phyloP scores from a whole-genome alignment of 768 basidiomycete species.

The Termitomyces sp. region DNA sequence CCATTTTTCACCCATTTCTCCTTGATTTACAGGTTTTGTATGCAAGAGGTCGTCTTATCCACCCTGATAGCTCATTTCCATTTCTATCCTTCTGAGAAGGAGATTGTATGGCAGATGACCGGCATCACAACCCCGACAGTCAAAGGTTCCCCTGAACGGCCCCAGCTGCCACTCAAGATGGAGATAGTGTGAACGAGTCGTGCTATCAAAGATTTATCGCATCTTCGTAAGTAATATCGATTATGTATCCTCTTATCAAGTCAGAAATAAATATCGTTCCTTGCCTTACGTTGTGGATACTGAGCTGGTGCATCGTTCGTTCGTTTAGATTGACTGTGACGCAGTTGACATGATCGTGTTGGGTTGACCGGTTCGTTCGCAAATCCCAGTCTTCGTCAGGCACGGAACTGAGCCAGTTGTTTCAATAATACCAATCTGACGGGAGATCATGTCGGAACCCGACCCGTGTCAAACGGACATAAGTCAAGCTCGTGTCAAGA shows the following conservation, averaged over 20 bases:
- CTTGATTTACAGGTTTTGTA: background rate
- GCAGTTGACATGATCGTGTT: background rate
- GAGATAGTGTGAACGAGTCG: conserved; percentile 1
- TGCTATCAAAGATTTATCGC: background rate
- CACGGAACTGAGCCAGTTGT: background rate
- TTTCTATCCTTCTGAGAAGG: conserved; percentile 10
- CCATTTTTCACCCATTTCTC: background rate
- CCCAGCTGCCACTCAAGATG: conserved; percentile 11
- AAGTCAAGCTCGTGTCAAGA: background rate
- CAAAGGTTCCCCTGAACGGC: conserved; percentile 9
- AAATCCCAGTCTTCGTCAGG: background rate
- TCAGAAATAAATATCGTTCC: background rate
- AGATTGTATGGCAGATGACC: conserved; percentile 17
- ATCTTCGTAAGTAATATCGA: background rate
- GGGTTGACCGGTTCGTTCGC: background rate
- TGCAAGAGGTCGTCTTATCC: conserved; percentile 15
- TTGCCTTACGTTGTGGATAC: background rate
- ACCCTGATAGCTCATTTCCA: conserved; percentile 16
- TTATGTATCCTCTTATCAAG: background rate
- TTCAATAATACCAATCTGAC: background rate
- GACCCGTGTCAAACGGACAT: background rate
- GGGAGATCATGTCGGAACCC: background rate
- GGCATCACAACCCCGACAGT: conserved; percentile 10
- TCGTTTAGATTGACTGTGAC: background rate
- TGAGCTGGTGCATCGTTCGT: background rate